phyloP scores from a whole-genome alignment of 1,139 yeast species.

The Candida smagusa region DNA sequence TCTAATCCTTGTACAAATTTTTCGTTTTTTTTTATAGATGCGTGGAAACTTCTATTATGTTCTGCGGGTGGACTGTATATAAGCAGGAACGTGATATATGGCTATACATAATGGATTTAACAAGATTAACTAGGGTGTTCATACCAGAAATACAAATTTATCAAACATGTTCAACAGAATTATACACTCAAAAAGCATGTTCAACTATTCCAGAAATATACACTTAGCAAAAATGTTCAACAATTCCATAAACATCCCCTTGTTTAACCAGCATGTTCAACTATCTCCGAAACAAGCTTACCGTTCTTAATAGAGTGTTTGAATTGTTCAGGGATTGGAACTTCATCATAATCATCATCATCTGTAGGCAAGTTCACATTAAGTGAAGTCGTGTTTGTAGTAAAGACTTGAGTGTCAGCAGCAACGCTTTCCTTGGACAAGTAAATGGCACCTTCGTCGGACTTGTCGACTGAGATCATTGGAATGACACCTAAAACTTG shows the following conservation, averaged over 20 bases:
- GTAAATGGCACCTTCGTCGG: conserved; percentile 82
- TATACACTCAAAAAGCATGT: background rate
- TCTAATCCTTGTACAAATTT: conserved; percentile 1
- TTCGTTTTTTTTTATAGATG: conserved; percentile 2
- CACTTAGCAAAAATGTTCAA: too few relatives aligned
- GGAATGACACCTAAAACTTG: conserved; percentile 83
- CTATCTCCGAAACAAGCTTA: conserved; percentile 41
- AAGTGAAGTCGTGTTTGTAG: conserved; percentile 81
- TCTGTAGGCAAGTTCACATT: conserved; percentile 77
- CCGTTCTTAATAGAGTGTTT: conserved; percentile 52
- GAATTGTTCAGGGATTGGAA: conserved; percentile 86
- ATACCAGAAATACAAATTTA: too few relatives aligned
- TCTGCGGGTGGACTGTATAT: conserved; percentile 4
- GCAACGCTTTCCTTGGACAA: conserved; percentile 67
- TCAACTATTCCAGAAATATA: background rate
- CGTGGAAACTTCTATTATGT: conserved; percentile 8
- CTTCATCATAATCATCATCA: conserved; percentile 60
- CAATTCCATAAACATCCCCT: too few relatives aligned
- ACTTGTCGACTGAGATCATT: conserved; percentile 80
- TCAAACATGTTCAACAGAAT: too few relatives aligned
- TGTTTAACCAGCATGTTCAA: conserved; percentile 49
- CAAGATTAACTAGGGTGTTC: too few relatives aligned
- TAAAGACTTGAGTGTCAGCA: conserved; percentile 63
- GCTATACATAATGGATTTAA: background rate
- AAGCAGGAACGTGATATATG: background rate